A percentile compares a stretch with the other conserved stretches of the same genome.
Evolutionary conservation across 2,329 filamentous ascomycete species (phyloP).

Genomic region (Periconia sp.): DNA sequence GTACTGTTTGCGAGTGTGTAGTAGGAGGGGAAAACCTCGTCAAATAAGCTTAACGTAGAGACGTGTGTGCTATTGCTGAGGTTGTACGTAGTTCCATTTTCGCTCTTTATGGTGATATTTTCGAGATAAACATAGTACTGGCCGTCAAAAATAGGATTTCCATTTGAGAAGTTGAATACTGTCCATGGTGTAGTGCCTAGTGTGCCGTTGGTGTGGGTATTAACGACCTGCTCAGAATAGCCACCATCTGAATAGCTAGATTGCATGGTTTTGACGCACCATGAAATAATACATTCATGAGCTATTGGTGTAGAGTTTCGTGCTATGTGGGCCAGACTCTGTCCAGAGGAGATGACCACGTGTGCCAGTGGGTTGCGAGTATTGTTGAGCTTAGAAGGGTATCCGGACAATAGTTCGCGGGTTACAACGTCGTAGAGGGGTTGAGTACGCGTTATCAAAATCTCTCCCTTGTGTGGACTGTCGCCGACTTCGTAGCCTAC

Average conservation of each 20-base stretch:
- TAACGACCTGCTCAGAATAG: slow-evolving; percentile 14
- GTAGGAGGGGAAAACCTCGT: slow-evolving; percentile 10
- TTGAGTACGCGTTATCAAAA: slow-evolving; percentile 8
- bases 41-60: slow-evolving; percentile 5
- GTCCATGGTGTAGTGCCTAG: slow-evolving; percentile 5
- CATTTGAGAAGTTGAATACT: too few relatives aligned
- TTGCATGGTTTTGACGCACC: slow-evolving; percentile 15
- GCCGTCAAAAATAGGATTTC: slow-evolving; percentile 2
- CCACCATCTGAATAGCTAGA: slow-evolving; percentile 11
- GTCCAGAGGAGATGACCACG: background rate
- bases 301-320: slow-evolving; percentile 14
- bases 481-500: slow-evolving; percentile 2
- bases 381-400: slow-evolving; percentile 10
- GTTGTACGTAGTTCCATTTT: slow-evolving; percentile 4
- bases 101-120: slow-evolving; percentile 4
- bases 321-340: background rate
- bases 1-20: slow-evolving; percentile 6
- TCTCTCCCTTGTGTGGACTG: slow-evolving; percentile 3
- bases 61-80: slow-evolving; percentile 4
- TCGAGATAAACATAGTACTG: slow-evolving; percentile 1
- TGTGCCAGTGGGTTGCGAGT: slow-evolving; percentile 12
- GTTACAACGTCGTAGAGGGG: slow-evolving; percentile 13
- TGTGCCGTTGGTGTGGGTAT: slow-evolving; percentile 6
- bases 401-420: slow-evolving; percentile 7
- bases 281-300: slow-evolving; percentile 15